phyloP scores from a whole-genome alignment of 495 filamentous ascomycete species.

The Neurospora tetrasperma region DNA sequence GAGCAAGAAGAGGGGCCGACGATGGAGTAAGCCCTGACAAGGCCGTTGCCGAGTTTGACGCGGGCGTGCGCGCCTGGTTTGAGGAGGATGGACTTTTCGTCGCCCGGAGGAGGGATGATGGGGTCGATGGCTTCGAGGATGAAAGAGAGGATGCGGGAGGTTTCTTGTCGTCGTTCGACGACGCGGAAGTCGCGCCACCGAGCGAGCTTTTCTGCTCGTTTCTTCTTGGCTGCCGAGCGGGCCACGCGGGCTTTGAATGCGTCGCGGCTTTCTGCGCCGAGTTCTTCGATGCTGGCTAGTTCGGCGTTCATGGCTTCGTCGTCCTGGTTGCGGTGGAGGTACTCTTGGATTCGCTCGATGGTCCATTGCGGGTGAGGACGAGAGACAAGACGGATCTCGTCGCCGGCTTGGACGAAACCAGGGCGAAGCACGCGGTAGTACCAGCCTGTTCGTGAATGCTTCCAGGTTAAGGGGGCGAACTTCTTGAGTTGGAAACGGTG shows the following conservation, averaged over 20 bases:
- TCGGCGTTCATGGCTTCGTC: constrained; percentile 36
- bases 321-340: constrained; percentile 37
- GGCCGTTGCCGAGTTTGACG: constrained; percentile 34
- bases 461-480: constrained; percentile 43
- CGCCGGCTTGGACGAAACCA: constrained; percentile 38
- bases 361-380: constrained; percentile 41
- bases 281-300: constrained; percentile 32
- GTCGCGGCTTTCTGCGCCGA: constrained; percentile 38
- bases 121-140: constrained; percentile 25
- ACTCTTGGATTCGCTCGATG: constrained; percentile 45
- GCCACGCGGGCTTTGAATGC: constrained; percentile 30
- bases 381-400: constrained; percentile 34
- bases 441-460: constrained; percentile 43
- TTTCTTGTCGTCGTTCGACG: constrained; percentile 33
- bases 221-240: constrained; percentile 5
- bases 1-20: constrained; percentile 15
- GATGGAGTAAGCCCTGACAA: constrained; percentile 38
- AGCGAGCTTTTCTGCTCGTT: constrained; percentile 13
- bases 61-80: constrained; percentile 32
- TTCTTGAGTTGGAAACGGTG: constrained; percentile 44
- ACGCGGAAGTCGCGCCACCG: constrained; percentile 36
- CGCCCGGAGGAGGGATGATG: neutral
- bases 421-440: constrained; percentile 42
- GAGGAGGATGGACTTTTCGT: constrained; percentile 6
- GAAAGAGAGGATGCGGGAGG: constrained; percentile 30